Evolutionary conservation across 495 filamentous ascomycete genomes (phyloP), one percentile per base, ranked within the genome.

Genomic region (Neohortaea acidophila): DNA sequence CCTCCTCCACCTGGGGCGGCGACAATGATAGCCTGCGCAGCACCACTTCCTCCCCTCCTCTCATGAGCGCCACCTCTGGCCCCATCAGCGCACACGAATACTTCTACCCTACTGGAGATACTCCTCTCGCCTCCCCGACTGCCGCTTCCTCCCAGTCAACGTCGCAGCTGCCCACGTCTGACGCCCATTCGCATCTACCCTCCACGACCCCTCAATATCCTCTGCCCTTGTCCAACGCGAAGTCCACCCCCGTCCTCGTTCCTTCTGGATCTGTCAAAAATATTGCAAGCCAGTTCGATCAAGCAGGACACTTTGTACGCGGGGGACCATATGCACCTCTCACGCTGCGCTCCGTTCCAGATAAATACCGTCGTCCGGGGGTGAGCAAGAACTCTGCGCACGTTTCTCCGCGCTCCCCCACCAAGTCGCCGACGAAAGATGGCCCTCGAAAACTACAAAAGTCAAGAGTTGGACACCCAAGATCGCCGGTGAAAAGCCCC

Each of bases 271-370:
- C 38, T 21, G 72, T 77, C 52, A 72, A 69, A 57, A 67, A 77
- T 29, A 64, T 78, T 15, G 61, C 76, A 30, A 68, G 71, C 53
- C 68, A 63, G 21, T 77, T 78, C 56, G 72, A 78, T 49, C 66
- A 69, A 32, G 29, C 36, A 20, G 46, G 38, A 10, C 38, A 34
- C 11, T 33, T 19, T 11, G 34, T n/a, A 12, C 14, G 15, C 1
- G 39, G 41, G 11, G 18, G 20, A 8, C 11, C 11, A 20, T 24
- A 29, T 36, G 41, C 41, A 4, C 14, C 15, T 14, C 24, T 41
- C 2, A 37, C 19, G 20, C 33, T 40, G 17, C 18, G 37, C 32
- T 41, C 42, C 23, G 21, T 14, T 8, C 38, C 42, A 39, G 42
- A 45, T 13, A 41, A 37, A 26, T 34, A 39, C 15, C 21, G 43